phyloP scores from a whole-genome alignment of 2,329 filamentous ascomycete genomes.

The Nothophoma quercina region DNA sequence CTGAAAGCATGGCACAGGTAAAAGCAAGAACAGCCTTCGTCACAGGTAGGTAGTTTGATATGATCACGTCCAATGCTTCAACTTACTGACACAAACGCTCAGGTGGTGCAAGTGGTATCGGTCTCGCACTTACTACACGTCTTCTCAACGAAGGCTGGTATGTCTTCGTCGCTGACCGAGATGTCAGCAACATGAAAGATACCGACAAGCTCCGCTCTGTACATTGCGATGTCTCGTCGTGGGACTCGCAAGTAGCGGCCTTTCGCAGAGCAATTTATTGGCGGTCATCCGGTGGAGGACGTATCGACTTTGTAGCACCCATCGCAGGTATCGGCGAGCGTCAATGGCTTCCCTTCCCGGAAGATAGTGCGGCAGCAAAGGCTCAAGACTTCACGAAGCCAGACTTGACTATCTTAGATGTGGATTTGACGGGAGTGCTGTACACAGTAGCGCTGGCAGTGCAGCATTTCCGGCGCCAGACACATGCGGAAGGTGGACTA shows the following conservation, averaged over 20 bases:
- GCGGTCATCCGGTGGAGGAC: constrained; percentile 35
- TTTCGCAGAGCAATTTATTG: constrained; percentile 47
- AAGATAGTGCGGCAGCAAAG: constrained; percentile 23
- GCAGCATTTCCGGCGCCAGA: constrained; percentile 55
- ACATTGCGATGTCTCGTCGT: constrained; percentile 44
- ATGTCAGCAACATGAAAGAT: constrained; percentile 33
- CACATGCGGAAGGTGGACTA: constrained; percentile 30
- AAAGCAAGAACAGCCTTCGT: constrained; percentile 2
- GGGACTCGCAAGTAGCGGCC: constrained; percentile 48
- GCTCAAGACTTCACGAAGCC: constrained; percentile 46
- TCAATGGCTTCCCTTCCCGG: constrained; percentile 41
- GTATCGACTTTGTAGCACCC: constrained; percentile 52
- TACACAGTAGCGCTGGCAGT: constrained; percentile 53
- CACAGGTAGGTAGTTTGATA: constrained; percentile 5
- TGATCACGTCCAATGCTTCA: too few relatives aligned
- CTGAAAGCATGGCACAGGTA: not conserved
- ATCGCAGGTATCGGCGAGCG: constrained; percentile 53
- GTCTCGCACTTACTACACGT: constrained; percentile 39
- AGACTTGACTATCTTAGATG: constrained; percentile 49
- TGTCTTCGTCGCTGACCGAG: constrained; percentile 58
- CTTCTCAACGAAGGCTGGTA: constrained; percentile 50
- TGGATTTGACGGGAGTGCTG: constrained; percentile 54
- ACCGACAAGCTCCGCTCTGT: constrained; percentile 28
- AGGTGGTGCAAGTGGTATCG: constrained; percentile 46
- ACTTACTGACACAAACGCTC: not conserved